Percentiles rank a stretch among this genome's conserved stretches.
These are phyloP conservation scores for Linanthus parryae DNA, from an alignment of 148 eudicot genomes.

Conservation along the genomic window DNA sequence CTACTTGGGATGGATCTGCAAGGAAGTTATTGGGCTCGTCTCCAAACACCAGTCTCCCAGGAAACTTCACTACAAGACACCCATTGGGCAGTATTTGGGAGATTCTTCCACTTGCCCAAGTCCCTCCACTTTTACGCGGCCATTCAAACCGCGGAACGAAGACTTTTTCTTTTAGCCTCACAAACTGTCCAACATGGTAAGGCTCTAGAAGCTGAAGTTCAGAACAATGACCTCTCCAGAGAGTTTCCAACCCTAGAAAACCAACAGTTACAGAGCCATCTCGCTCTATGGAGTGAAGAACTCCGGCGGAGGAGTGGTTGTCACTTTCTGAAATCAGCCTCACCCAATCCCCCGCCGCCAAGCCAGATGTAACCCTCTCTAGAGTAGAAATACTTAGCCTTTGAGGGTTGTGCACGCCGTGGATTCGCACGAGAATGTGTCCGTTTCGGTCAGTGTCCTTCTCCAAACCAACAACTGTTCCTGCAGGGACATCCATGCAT, in stretches of 20 bases:
- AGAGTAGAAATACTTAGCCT: conserved; percentile 45
- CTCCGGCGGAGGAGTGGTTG: conserved; percentile 58
- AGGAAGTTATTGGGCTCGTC: conserved; percentile 28
- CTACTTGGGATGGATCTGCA: conserved; percentile 86
- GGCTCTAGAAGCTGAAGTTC: conserved; percentile 57
- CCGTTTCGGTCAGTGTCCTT: conserved; percentile 32
- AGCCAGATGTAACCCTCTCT: conserved; percentile 71
- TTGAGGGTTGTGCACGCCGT: conserved; percentile 53
- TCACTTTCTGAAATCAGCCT: conserved; percentile 41
- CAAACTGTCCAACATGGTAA: conserved; percentile 57
- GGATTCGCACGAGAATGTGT: conserved; percentile 58
- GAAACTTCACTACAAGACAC: conserved; percentile 64
- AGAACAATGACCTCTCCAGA: conserved; percentile 64
- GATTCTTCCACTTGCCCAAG: conserved; percentile 78
- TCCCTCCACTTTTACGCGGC: conserved; percentile 47
- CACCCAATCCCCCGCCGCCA: conserved; percentile 82
- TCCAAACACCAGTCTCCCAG: conserved; percentile 48
- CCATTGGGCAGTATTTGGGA: conserved; percentile 64
- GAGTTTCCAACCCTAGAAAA: conserved; percentile 59
- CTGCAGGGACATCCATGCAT: conserved; percentile 59
- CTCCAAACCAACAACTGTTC: conserved; percentile 68
- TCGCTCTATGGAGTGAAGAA: conserved; percentile 58
- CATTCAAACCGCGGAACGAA: conserved; percentile 69
- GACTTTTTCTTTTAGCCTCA: conserved; percentile 44
- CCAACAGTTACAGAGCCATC: conserved; percentile 60